These are phyloP conservation scores for Suillus plorans DNA, from an alignment of 768 basidiomycete species.

Conservation along the genomic window DNA sequence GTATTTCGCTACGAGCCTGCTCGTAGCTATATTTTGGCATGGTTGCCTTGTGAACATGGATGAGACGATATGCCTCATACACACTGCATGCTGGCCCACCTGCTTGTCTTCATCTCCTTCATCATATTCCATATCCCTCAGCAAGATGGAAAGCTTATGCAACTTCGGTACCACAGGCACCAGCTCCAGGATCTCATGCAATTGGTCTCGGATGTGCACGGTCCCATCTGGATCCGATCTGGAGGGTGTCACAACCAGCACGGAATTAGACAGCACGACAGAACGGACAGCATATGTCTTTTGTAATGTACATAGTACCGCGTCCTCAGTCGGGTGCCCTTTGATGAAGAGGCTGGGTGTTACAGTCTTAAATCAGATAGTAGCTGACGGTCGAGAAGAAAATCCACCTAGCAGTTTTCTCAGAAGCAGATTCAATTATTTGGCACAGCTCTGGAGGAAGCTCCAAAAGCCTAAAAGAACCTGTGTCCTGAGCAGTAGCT, in stretches of 20 bases:
- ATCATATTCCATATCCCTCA: slow-evolving; percentile 70
- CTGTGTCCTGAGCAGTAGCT: slow-evolving; percentile 44
- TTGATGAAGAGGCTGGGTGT: slow-evolving; percentile 68
- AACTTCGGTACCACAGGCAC: slow-evolving; percentile 75
- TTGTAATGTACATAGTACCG: slow-evolving; percentile 81
- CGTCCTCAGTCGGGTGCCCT: slow-evolving; percentile 79
- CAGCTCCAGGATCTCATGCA: slow-evolving; percentile 84
- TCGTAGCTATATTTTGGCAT: slow-evolving; percentile 50
- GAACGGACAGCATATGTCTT: slow-evolving; percentile 84
- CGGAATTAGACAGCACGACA: slow-evolving; percentile 85
- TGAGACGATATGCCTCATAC: neutral
- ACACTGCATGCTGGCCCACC: slow-evolving; percentile 18
- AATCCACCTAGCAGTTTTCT: slow-evolving; percentile 11
- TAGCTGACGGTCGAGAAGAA: neutral
- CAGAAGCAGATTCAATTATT: slow-evolving; percentile 54
- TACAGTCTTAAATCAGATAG: neutral
- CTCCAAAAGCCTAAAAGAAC: slow-evolving; percentile 69
- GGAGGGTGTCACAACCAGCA: slow-evolving; percentile 67
- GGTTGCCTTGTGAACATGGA: slow-evolving; percentile 27
- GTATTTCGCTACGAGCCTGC: slow-evolving; percentile 62
- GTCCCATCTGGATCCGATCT: slow-evolving; percentile 35
- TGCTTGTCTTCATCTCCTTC: slow-evolving; percentile 52
- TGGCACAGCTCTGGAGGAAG: slow-evolving; percentile 68
- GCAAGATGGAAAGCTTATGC: slow-evolving; percentile 57
- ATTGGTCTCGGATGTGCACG: slow-evolving; percentile 74